Conservation (phyloP, 2,329 filamentous ascomycete species). For the Xylariaceae sp. region DNA sequence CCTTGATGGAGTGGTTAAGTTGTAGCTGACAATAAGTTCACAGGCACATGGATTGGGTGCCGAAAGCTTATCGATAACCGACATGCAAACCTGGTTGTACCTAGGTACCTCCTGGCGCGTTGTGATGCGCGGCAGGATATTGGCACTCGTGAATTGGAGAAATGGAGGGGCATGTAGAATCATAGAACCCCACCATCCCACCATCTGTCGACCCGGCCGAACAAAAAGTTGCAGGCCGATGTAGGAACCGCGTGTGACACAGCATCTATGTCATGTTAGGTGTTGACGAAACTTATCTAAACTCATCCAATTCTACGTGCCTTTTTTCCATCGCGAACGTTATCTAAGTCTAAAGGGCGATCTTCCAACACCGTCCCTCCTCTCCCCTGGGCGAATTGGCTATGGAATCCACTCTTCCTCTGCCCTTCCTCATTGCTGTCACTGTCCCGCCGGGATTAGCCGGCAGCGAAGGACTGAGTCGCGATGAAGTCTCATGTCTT, state of each 20-base stretch:
- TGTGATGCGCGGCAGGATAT: no score
- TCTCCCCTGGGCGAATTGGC: not conserved
- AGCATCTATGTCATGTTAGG: constrained; percentile 10
- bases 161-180: constrained; percentile 17
- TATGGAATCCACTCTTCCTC: constrained; percentile 62
- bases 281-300: constrained; percentile 1
- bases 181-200: constrained; percentile 22
- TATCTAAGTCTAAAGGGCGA: not conserved
- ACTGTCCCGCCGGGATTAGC: constrained; percentile 46
- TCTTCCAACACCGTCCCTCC: not conserved
- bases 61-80: no score
- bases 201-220: constrained; percentile 6
- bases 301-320: constrained; percentile 1
- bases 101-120: no score
- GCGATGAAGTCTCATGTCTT: constrained; percentile 55
- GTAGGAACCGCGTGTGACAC: constrained; percentile 14
- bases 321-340: not conserved
- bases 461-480: constrained; percentile 49
- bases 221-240: constrained; percentile 18
- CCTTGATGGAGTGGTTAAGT: no score
- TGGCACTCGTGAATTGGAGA: not conserved
- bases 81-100: no score
- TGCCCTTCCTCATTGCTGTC: constrained; percentile 60
- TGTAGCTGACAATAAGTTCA: no score
- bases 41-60: no score